Evolutionary conservation across 305 asterid species (phyloP), one percentile per base, ranked within the genome.

Genomic region (Rubia balearica): DNA sequence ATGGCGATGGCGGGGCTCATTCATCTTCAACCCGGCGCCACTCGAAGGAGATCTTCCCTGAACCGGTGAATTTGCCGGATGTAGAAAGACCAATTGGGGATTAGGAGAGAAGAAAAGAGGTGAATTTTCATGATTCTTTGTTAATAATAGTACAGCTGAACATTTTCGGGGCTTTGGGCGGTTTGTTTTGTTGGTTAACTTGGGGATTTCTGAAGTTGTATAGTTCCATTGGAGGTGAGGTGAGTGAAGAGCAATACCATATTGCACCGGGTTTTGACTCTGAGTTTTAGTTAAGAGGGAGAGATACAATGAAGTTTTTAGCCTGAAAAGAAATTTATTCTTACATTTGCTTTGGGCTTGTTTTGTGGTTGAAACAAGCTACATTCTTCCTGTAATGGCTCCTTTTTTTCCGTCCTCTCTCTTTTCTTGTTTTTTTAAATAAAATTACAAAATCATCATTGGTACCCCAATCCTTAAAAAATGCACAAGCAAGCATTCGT

Each of bases 11-110:
- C 6, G 91, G 88, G 30, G 89, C 81, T 12, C 79, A 88, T 75
- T 88, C 95, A 9, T 88, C 90, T 10, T 87, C 95, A 2, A 84
- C 85, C 1, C 83, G 87, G 65, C 77, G 82, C 68, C 85, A 82
- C 22, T 87, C 96, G 3, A 84, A 74, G 80, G 95, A 90, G 67
- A 86, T 88, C n/a, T 83, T 86, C 45, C 95, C 91, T 2, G 92
- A 83, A 70, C 92, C 92, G 2, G 7, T 79, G 73, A 82, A 87
- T 0, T 86, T 57, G 55, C 75, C 72, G 46, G 86, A 75, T 21
- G 71, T 51, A 67, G 79, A 78, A 75, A 68, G 84, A 17, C 78
- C 38, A 43, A 51, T 24, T 24, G 84, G 63, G 69, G 75, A 49
- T 69, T 83, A 79, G 83, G 59, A 8, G 41, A 48, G 59, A 33